Percentiles rank a stretch among this genome's conserved stretches.
Conservation (phyloP, 2,329 filamentous ascomycete species). For the Fusarium globosum region DNA sequence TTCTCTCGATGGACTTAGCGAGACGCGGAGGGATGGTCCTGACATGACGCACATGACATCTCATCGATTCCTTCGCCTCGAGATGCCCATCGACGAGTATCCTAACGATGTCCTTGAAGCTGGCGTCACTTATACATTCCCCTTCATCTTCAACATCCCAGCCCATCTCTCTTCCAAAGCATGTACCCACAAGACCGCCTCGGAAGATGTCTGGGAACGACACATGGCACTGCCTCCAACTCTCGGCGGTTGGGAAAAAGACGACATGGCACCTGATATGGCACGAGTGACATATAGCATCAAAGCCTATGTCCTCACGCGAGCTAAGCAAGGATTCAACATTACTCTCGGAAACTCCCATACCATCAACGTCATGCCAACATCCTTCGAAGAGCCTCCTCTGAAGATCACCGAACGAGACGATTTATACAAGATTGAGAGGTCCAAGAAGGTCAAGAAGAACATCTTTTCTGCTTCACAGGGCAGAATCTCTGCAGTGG, state of each 20-base stretch:
- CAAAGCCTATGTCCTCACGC: slow-evolving; percentile 15
- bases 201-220: slow-evolving; percentile 19
- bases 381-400: slow-evolving; percentile 37
- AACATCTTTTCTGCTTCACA: slow-evolving; percentile 32
- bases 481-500: slow-evolving; percentile 32
- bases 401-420: slow-evolving; percentile 35
- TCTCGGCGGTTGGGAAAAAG: slow-evolving; percentile 36
- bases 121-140: slow-evolving; percentile 32
- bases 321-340: slow-evolving; percentile 4
- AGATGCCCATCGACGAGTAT: slow-evolving; percentile 39
- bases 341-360: slow-evolving; percentile 21
- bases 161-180: slow-evolving; percentile 35
- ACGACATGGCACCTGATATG: slow-evolving; percentile 35
- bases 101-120: slow-evolving; percentile 27
- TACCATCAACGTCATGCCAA: slow-evolving; percentile 36
- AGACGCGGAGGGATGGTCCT: slow-evolving; percentile 37
- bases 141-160: slow-evolving; percentile 41
- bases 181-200: slow-evolving; percentile 22
- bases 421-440: slow-evolving; percentile 26
- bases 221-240: slow-evolving; percentile 37
- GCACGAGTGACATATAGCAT: slow-evolving; percentile 33
- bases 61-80: slow-evolving; percentile 36
- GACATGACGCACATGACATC: slow-evolving; percentile 35
- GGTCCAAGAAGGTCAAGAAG: slow-evolving; percentile 38
- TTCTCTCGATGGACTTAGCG: slow-evolving; percentile 29